Percentiles rank a stretch among this genome's conserved stretches.
These are phyloP conservation scores for Wallacemonas sp. DNA, from an alignment of 208 protist genomes.

Conservation along the genomic window DNA sequence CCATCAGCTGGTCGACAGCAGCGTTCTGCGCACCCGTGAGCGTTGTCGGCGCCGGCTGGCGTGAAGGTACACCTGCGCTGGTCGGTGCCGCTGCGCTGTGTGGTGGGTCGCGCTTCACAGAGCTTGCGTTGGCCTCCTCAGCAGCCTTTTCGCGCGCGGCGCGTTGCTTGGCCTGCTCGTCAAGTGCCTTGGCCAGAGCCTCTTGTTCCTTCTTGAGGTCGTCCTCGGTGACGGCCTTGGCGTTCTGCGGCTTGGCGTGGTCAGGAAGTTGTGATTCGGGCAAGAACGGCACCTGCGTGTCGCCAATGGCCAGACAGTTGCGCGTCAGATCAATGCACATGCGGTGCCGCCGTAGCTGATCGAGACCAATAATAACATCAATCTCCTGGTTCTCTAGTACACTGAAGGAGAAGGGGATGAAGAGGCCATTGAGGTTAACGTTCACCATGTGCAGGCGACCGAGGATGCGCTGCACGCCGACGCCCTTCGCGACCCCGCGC, in stretches of 20 bases:
- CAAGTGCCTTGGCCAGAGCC: background rate
- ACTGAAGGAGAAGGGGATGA: slow-evolving; percentile 83
- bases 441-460: slow-evolving; percentile 90
- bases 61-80: background rate
- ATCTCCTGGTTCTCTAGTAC: slow-evolving; percentile 89
- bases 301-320: slow-evolving; percentile 51
- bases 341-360: slow-evolving; percentile 90
- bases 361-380: slow-evolving; percentile 94
- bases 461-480: slow-evolving; percentile 89
- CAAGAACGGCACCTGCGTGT: slow-evolving; percentile 52
- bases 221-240: background rate
- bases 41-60: background rate
- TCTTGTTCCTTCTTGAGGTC: slow-evolving; percentile 10
- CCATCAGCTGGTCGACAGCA: slow-evolving; percentile 31
- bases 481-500: slow-evolving; percentile 63
- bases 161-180: no score
- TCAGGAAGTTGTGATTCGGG: slow-evolving; percentile 46
- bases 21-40: background rate
- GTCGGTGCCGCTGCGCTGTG: background rate
- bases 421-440: slow-evolving; percentile 71
- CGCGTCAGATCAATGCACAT: slow-evolving; percentile 69
- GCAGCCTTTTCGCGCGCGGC: background rate
- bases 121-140: background rate
- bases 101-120: background rate
- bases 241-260: slow-evolving; percentile 2